A percentile compares a stretch with the other conserved stretches of the same genome.
Evolutionary conservation across 345 rosid genomes (phyloP).

Genomic region (Alliaria petiolata): DNA sequence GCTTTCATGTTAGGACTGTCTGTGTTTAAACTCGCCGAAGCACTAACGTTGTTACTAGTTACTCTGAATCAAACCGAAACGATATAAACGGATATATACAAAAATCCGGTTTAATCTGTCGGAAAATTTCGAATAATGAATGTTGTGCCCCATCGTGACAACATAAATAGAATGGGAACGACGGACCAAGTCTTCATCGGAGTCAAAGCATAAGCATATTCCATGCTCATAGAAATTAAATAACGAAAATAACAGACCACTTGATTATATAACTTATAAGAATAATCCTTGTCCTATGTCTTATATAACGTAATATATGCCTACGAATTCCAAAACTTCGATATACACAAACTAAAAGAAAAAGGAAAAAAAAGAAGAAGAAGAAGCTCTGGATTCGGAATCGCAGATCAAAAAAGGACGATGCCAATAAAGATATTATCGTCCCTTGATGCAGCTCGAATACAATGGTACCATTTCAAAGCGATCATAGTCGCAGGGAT

Average conservation of each 20-base stretch:
- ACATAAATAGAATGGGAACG: neutral
- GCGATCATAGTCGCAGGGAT: constrained; percentile 46
- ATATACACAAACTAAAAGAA: neutral
- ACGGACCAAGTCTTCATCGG: constrained; percentile 29
- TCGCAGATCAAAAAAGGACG: constrained; percentile 25
- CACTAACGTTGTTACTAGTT: neutral
- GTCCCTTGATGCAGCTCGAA: constrained; percentile 41
- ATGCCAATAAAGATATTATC: constrained; percentile 24
- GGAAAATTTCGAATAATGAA: constrained; percentile 5
- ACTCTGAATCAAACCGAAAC: neutral
- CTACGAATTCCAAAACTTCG: neutral
- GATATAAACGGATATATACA: neutral
- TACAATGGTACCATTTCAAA: constrained; percentile 48
- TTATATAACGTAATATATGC: neutral
- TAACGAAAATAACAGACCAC: too few relatives aligned
- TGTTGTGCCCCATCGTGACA: constrained; percentile 22
- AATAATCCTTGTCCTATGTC: constrained; percentile 7
- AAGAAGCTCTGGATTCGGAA: constrained; percentile 27
- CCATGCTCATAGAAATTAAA: neutral
- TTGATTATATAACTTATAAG: neutral
- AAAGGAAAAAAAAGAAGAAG: neutral
- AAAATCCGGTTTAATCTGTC: constrained; percentile 6
- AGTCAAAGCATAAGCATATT: constrained; percentile 30
- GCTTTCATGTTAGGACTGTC: neutral
- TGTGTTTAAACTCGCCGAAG: neutral